Evolutionary conservation across 2,329 filamentous ascomycete genomes (phyloP).

Genomic region (Massarina eburnea): DNA sequence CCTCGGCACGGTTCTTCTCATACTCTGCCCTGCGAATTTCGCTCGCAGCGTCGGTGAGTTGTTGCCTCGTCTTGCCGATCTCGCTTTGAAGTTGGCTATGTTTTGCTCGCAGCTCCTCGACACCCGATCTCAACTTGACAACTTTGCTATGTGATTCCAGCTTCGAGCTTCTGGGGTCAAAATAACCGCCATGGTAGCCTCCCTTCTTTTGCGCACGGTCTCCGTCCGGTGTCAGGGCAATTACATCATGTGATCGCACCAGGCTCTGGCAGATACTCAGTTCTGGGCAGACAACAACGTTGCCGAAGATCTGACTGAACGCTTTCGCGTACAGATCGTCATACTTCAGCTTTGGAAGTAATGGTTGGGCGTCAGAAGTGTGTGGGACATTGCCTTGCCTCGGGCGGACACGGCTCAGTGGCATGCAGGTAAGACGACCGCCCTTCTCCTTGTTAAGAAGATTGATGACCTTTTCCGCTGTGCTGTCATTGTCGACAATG

Average conservation of each 20-base stretch:
- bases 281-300: slow-evolving; percentile 90
- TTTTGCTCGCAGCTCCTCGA: slow-evolving; percentile 66
- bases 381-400: slow-evolving; percentile 76
- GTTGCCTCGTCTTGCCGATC: slow-evolving; percentile 79
- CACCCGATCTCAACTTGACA: slow-evolving; percentile 72
- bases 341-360: slow-evolving; percentile 82
- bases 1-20: slow-evolving; percentile 73
- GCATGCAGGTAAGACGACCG: slow-evolving; percentile 92
- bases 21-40: slow-evolving; percentile 83
- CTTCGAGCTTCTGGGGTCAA: slow-evolving; percentile 82
- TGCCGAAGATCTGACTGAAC: slow-evolving; percentile 93
- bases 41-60: slow-evolving; percentile 83
- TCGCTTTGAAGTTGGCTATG: slow-evolving; percentile 67
- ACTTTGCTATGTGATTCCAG: slow-evolving; percentile 80
- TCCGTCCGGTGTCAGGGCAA: slow-evolving; percentile 91
- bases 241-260: slow-evolving; percentile 85
- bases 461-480: slow-evolving; percentile 79
- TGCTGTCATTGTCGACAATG: slow-evolving; percentile 88
- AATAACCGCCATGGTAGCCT: slow-evolving; percentile 91
- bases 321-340: slow-evolving; percentile 77
- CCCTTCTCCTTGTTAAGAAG: slow-evolving; percentile 76
- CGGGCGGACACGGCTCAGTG: slow-evolving; percentile 76
- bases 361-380: slow-evolving; percentile 81
- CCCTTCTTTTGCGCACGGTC: slow-evolving; percentile 94
- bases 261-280: slow-evolving; percentile 86